These are phyloP conservation scores for Trichosporon asahii DNA, from an alignment of 1,284 basidiomycete genomes.

Conservation along the genomic window DNA sequence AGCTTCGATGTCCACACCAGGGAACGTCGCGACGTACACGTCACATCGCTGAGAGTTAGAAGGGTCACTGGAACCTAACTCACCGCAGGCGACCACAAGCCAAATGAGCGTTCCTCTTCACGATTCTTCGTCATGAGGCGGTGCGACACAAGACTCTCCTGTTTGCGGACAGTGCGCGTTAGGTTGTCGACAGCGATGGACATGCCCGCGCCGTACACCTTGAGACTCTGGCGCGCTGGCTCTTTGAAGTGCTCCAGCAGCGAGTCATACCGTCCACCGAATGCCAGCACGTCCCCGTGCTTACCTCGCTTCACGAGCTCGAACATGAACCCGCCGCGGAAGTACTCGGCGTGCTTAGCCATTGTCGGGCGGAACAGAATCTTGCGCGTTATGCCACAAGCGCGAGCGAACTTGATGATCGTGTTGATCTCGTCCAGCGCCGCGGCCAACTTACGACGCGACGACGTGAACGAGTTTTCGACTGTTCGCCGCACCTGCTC, in stretches of 20 bases:
- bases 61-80: not conserved
- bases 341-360: slow-evolving; percentile 49
- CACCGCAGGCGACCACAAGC: slow-evolving; percentile 46
- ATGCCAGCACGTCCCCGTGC: slow-evolving; percentile 54
- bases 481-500: slow-evolving; percentile 30
- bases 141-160: slow-evolving; percentile 50
- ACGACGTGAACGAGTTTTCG: slow-evolving; percentile 33
- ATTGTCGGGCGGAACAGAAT: slow-evolving; percentile 55
- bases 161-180: slow-evolving; percentile 51
- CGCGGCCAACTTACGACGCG: slow-evolving; percentile 32
- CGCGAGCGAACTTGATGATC: slow-evolving; percentile 50
- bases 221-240: slow-evolving; percentile 42
- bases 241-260: slow-evolving; percentile 55
- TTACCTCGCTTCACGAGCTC: slow-evolving; percentile 54
- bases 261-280: slow-evolving; percentile 56
- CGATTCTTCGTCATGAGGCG: slow-evolving; percentile 51
- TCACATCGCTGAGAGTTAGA: slow-evolving; percentile 55
- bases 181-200: slow-evolving; percentile 57
- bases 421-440: slow-evolving; percentile 52
- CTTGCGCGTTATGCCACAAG: slow-evolving; percentile 53
- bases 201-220: slow-evolving; percentile 56
- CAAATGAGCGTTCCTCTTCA: slow-evolving; percentile 54
- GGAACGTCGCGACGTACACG: slow-evolving; percentile 57
- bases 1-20: slow-evolving; percentile 52
- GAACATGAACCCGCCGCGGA: slow-evolving; percentile 57